Evolutionary conservation across 2,329 filamentous ascomycete genomes (phyloP).

Genomic region (Neodidymelliopsis sp.): DNA sequence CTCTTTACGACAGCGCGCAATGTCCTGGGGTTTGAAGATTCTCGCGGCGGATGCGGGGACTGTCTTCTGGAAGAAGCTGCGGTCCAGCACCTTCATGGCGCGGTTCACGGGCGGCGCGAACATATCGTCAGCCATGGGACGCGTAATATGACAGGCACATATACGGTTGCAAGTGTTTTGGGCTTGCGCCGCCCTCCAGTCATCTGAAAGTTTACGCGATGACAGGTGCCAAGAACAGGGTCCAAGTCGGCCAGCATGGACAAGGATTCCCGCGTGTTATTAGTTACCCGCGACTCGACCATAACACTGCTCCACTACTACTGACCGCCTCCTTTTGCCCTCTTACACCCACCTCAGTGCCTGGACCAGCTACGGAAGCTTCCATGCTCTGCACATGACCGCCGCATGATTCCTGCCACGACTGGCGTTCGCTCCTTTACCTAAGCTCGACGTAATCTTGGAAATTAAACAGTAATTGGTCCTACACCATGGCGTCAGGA

Average conservation of each 20-base stretch:
- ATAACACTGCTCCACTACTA: constrained; percentile 26
- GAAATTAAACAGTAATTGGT: constrained; percentile 2
- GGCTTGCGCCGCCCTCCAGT: not conserved
- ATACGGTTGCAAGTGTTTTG: not conserved
- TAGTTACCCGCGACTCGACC: constrained; percentile 35
- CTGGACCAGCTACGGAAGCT: constrained; percentile 39
- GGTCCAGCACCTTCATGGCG: constrained; percentile 81
- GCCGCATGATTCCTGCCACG: constrained; percentile 19
- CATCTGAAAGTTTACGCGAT: constrained; percentile 10
- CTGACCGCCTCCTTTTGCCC: constrained; percentile 34
- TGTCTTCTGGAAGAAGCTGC: constrained; percentile 79
- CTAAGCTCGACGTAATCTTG: constrained; percentile 12
- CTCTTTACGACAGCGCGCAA: constrained; percentile 73
- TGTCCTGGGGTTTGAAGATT: constrained; percentile 76
- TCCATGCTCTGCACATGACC: constrained; percentile 34
- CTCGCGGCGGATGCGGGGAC: constrained; percentile 80
- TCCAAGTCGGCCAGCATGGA: constrained; percentile 17
- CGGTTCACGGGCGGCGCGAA: constrained; percentile 84
- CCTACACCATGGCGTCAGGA: constrained; percentile 68
- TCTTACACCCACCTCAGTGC: not conserved
- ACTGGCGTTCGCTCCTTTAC: constrained; percentile 24
- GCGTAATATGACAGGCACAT: constrained; percentile 2
- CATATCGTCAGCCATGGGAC: constrained; percentile 54
- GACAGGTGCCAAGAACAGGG: constrained; percentile 24
- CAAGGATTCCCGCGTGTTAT: constrained; percentile 40